Evolutionary conservation across 1,284 basidiomycete genomes (phyloP).

Genomic region (Polyporus tsugae): DNA sequence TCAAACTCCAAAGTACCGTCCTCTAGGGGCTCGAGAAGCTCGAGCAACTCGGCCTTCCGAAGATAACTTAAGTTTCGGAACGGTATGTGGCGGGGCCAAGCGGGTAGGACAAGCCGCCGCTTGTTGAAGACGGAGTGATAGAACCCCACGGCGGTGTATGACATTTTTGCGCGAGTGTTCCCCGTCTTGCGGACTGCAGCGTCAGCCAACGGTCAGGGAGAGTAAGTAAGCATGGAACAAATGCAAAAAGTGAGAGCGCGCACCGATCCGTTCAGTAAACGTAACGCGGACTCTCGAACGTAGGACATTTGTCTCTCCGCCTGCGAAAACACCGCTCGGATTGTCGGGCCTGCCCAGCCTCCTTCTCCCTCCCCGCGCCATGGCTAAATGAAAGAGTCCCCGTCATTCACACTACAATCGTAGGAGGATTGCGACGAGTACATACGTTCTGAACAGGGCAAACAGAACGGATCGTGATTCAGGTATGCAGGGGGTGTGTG

Average conservation of each 20-base stretch:
- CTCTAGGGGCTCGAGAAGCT: background rate
- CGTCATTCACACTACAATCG: background rate
- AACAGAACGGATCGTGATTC: background rate
- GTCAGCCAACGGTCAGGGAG: background rate
- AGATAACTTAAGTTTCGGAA: background rate
- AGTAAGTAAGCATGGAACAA: background rate
- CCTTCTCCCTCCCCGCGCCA: constrained; percentile 1
- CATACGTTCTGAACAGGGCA: background rate
- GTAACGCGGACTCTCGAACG: background rate
- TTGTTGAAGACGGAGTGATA: background rate
- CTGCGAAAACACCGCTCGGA: background rate
- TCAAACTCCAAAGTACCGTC: background rate
- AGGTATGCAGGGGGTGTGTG: background rate
- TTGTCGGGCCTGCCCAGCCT: constrained; percentile 5
- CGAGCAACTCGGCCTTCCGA: background rate
- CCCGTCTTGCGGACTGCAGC: background rate
- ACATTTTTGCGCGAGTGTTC: background rate
- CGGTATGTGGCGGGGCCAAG: background rate
- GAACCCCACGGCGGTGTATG: background rate
- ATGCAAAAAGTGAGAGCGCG: background rate
- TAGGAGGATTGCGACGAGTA: background rate
- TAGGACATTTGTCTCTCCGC: background rate
- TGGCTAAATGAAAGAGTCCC: background rate
- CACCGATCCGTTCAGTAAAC: background rate
- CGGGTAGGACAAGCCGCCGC: background rate